Conservation (phyloP, 2,329 filamentous ascomycete species). For the Hymenoscyphus scutula region DNA sequence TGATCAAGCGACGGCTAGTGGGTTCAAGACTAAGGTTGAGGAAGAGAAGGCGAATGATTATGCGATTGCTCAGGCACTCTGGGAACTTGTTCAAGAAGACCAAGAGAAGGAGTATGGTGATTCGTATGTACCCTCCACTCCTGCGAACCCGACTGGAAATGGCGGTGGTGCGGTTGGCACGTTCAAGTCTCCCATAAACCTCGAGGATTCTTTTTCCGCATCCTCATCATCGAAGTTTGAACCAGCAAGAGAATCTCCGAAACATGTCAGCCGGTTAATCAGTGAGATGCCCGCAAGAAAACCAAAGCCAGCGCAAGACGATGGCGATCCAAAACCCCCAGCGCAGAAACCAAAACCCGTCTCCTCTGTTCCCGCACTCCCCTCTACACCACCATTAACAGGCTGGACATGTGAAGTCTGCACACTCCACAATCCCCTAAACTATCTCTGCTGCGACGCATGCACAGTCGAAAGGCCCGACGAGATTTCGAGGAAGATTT, state of each 20-base stretch:
- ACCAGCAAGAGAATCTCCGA: constrained; percentile 23
- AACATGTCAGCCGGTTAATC: constrained; percentile 32
- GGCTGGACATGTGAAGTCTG: constrained; percentile 58
- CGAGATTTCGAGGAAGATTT: constrained; percentile 31
- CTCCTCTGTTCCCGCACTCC: constrained; percentile 12
- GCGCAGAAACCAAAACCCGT: neutral
- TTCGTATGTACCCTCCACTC: constrained; percentile 31
- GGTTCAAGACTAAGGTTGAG: constrained; percentile 80
- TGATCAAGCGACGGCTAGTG: constrained; percentile 63
- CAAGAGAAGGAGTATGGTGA: constrained; percentile 33
- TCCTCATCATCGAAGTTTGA: neutral
- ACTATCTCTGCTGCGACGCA: constrained; percentile 55
- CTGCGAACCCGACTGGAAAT: constrained; percentile 34
- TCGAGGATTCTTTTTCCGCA: neutral
- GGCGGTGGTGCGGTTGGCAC: constrained; percentile 29
- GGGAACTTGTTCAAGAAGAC: constrained; percentile 84
- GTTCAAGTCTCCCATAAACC: neutral
- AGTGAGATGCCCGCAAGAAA: constrained; percentile 26
- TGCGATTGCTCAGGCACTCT: constrained; percentile 81
- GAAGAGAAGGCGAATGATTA: constrained; percentile 86
- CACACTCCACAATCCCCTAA: constrained; percentile 54
- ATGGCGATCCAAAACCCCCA: constrained; percentile 5
- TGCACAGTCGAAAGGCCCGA: constrained; percentile 48
- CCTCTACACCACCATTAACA: constrained; percentile 29
- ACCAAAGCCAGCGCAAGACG: constrained; percentile 20